A percentile compares a stretch with the other conserved stretches of the same genome.
Conservation (phyloP, 2,329 filamentous ascomycete species). For the Fusarium luffae region DNA sequence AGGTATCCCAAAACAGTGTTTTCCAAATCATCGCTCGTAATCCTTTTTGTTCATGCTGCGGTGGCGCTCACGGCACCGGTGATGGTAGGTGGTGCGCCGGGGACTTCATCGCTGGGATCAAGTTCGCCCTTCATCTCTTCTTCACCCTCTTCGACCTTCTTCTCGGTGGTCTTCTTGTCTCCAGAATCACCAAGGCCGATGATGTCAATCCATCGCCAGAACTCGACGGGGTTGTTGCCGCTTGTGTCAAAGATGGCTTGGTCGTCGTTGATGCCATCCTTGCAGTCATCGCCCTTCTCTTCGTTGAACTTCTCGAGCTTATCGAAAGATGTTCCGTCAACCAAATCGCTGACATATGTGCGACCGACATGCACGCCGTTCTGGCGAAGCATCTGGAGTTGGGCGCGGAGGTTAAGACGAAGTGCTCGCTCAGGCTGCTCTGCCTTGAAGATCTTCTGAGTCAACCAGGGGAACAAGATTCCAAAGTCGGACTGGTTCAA, state of each 20-base stretch:
- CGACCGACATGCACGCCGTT: conserved; percentile 61
- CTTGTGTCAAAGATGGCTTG: conserved; percentile 62
- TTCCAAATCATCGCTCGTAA: conserved; percentile 34
- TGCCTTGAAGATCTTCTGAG: conserved; percentile 66
- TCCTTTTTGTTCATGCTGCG: conserved; percentile 33
- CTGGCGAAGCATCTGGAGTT: conserved; percentile 65
- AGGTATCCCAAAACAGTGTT: conserved; percentile 27
- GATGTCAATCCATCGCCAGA: conserved; percentile 66
- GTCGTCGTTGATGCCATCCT: conserved; percentile 60
- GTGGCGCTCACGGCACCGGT: conserved; percentile 26
- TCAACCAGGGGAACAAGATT: conserved; percentile 79
- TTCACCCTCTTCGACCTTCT: conserved; percentile 52
- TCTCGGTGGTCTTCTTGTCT: conserved; percentile 45
- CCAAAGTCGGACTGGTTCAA: conserved; percentile 87
- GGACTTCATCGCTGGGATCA: conserved; percentile 49
- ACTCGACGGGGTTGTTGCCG: conserved; percentile 53
- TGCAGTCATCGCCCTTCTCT: conserved; percentile 24
- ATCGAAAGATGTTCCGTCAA: conserved; percentile 58
- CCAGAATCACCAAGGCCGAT: conserved; percentile 58
- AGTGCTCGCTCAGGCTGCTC: conserved; percentile 69
- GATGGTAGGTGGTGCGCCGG: background rate
- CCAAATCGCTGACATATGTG: conserved; percentile 62
- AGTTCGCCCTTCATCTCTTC: conserved; percentile 51
- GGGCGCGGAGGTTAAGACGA: conserved; percentile 68
- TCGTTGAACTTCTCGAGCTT: conserved; percentile 48